Base-by-base conservation (phyloP, 148 eudicot genomes). In the Amaranthus palmeri region DNA sequence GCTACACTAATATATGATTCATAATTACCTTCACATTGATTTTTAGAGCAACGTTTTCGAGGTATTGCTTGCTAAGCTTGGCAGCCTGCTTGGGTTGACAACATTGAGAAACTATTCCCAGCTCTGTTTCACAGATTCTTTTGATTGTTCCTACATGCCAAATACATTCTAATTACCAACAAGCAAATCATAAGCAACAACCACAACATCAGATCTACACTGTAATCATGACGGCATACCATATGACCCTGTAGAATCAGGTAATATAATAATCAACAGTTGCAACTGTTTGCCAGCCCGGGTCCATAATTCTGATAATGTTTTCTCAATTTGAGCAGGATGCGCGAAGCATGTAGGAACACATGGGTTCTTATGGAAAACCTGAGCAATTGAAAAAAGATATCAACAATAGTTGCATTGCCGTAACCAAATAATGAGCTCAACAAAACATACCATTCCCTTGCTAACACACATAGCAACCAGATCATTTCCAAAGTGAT, bases 21-120 rank as follows among this genome's bases (percentile, higher is more conserved):
- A 65, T 9, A 74, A 73, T 62, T 25, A 91, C 98, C 97, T 95
- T 95, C 61, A 91, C 98, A 77, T 95, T 95, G 44, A 95, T 85
- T 75, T 95, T 95, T 41, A 91, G 67, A 4, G 97, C 68, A 4
- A 95, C 85, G 64, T 91, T 95, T 65, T 95, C 99, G 57, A 91
- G 77, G 78, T 93, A 95, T 67, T 91, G 98, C 14, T 72, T 82
- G 15, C 61, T 79, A 14, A 48, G 17, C 54, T 78, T 86, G 1
- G 50, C 0, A 0, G 74, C 90, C 3, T 88, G 78, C 65, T 25
- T 76, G 4, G 98, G 93, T 60, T 86, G 90, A 59, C 96, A 84
- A 44, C 99, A 95, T 49, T 95, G 99, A 3, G 99, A 84, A 15
- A 95, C 80, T 17, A 95, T 85, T 43, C 93, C 97, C 75, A 95